phyloP scores from a whole-genome alignment of 441 rosid genomes.

The Adansonia gregorii region DNA sequence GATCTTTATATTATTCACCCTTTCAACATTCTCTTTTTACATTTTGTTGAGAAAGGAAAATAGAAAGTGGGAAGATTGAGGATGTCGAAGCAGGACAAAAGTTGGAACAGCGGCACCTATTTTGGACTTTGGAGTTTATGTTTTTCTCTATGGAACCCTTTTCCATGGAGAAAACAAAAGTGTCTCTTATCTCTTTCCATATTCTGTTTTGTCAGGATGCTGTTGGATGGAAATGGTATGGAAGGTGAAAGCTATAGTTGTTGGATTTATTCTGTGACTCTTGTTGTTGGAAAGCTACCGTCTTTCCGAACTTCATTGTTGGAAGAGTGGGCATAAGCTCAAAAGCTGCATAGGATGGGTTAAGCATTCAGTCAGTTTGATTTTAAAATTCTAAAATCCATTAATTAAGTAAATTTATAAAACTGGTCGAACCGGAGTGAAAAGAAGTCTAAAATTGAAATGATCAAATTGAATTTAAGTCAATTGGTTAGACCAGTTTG shows the following conservation, averaged over 20 bases:
- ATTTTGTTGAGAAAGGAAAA: conserved; percentile 23
- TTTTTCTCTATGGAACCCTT: conserved; percentile 26
- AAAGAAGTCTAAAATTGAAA: no score
- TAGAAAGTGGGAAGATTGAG: conserved; percentile 17
- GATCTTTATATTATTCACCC: conserved; percentile 7
- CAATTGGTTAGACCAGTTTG: no score
- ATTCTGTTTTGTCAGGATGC: conserved; percentile 35
- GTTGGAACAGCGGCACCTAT: conserved; percentile 30
- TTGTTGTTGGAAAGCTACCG: conserved; percentile 16
- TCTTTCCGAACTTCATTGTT: conserved; percentile 14
- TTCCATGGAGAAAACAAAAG: conserved; percentile 31
- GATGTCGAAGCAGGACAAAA: conserved; percentile 27
- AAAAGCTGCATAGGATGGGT: neutral
- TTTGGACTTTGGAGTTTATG: conserved; percentile 32
- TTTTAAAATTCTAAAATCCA: no score
- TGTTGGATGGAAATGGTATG: conserved; percentile 37
- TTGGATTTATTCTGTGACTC: conserved; percentile 15
- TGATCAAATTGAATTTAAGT: no score
- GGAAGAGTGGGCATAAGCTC: conserved; percentile 16
- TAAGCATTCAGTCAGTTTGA: no score
- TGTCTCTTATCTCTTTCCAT: neutral
- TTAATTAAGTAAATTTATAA: no score
- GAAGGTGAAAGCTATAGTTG: conserved; percentile 27
- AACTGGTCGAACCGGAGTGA: no score
- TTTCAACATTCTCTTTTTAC: conserved; percentile 33